phyloP scores from a whole-genome alignment of 371 early-diverging fungal genomes.

The Mortierella sp. region DNA sequence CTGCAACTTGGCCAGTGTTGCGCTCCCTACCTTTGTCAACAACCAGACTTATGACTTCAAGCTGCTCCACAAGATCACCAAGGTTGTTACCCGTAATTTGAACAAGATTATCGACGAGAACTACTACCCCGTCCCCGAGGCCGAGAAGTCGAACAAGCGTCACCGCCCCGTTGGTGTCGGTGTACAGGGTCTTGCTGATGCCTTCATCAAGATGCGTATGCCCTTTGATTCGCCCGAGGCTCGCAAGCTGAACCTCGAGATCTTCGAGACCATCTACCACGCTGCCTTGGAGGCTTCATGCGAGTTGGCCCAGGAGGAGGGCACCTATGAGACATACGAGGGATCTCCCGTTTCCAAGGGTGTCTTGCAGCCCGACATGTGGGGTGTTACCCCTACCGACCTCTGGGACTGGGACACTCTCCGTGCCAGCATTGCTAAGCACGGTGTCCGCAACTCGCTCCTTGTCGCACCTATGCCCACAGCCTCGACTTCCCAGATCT shows the following conservation, averaged over 20 bases:
- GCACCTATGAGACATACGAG: conserved; percentile 92
- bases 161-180: conserved; percentile 99
- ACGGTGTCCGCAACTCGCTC: conserved; percentile 99
- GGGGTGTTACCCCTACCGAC: conserved; percentile 86
- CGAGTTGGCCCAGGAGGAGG: conserved; percentile 90
- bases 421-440: conserved; percentile 85
- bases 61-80: conserved; percentile 84
- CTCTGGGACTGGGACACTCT: conserved; percentile 96
- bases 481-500: conserved; percentile 99
- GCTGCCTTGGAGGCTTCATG: conserved; percentile 97
- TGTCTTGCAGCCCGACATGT: conserved; percentile 97
- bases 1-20: conserved; percentile 99
- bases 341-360: conserved; percentile 97
- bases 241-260: conserved; percentile 87
- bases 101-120: conserved; percentile 99
- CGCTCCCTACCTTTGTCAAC: conserved; percentile 95
- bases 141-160: conserved; percentile 91
- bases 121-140: conserved; percentile 97
- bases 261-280: conserved; percentile 99
- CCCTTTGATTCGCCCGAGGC: conserved; percentile 98
- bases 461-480: conserved; percentile 99
- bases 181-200: conserved; percentile 99
- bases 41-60: conserved; percentile 82
- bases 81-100: conserved; percentile 93
- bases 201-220: conserved; percentile 95